phyloP scores from a whole-genome alignment of 2,329 filamentous ascomycete genomes.

The Biscogniauxia mediterranea region DNA sequence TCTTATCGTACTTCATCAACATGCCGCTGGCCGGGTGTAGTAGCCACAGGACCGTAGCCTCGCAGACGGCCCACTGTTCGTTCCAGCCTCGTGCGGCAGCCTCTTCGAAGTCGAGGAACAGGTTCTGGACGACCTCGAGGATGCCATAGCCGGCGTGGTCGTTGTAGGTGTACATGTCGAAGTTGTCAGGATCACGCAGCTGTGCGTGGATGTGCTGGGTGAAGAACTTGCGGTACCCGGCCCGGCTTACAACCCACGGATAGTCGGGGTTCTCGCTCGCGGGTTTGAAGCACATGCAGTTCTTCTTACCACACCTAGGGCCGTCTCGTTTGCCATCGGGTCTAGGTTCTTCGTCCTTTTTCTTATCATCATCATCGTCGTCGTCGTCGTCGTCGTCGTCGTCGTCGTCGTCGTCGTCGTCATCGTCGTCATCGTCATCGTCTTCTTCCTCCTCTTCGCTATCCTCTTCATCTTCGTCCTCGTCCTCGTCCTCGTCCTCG shows the following conservation, averaged over 20 bases:
- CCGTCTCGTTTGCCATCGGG: constrained; percentile 10
- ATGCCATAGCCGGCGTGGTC: constrained; percentile 40
- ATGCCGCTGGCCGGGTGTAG: constrained; percentile 9
- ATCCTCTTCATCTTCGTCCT: constrained; percentile 3
- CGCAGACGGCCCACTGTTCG: constrained; percentile 41
- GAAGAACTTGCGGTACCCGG: constrained; percentile 29
- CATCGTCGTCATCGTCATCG: constrained; percentile 7
- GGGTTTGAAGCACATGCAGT: constrained; percentile 34
- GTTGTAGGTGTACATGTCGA: constrained; percentile 43
- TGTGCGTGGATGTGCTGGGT: constrained; percentile 18
- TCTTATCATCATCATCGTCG: constrained; percentile 9
- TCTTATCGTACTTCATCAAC: constrained; percentile 18
- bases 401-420: constrained; percentile 7
- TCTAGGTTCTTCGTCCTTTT: constrained; percentile 2
- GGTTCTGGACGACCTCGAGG: constrained; percentile 43
- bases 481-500: constrained; percentile 9
- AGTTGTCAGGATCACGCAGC: constrained; percentile 37
- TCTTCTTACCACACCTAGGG: constrained; percentile 22
- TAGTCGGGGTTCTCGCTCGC: constrained; percentile 32
- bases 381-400: constrained; percentile 7
- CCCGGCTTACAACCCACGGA: constrained; percentile 32
- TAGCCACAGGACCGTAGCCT: constrained; percentile 35
- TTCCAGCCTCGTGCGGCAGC: constrained; percentile 33
- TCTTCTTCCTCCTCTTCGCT: constrained; percentile 5
- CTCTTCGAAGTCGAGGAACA: constrained; percentile 39